Conservation (phyloP, 2,329 filamentous ascomycete genomes). For the Didymella lethalis region DNA sequence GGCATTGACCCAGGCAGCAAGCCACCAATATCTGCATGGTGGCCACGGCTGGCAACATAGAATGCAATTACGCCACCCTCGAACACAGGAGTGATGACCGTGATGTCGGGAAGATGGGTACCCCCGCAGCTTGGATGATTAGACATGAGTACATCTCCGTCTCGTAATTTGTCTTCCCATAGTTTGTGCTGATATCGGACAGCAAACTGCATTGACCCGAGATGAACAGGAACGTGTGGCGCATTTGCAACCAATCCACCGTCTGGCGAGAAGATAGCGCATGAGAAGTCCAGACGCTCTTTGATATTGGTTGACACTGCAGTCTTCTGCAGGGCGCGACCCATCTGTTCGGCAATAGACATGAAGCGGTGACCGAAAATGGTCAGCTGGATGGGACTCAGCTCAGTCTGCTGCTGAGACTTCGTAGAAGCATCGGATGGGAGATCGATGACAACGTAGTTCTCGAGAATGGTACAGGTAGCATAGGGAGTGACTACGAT, state of each 20-base stretch:
- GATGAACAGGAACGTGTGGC: conserved; percentile 10
- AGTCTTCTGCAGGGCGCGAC: conserved; percentile 7
- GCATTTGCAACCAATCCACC: conserved; percentile 9
- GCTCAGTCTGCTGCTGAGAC: not conserved
- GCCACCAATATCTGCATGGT: conserved; percentile 58
- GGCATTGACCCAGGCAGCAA: conserved; percentile 52
- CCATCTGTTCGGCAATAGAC: conserved; percentile 12
- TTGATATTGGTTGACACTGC: conserved; percentile 12
- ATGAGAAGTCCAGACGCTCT: conserved; percentile 10
- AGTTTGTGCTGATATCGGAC: conserved; percentile 52
- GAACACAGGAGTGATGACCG: conserved; percentile 54
- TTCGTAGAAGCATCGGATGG: conserved; percentile 2
- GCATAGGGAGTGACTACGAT: conserved; percentile 82
- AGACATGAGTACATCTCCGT: conserved; percentile 53
- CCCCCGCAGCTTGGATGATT: conserved; percentile 54
- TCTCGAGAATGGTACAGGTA: conserved; percentile 76
- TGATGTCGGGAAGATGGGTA: conserved; percentile 55
- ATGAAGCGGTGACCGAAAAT: conserved; percentile 14
- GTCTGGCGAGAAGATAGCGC: conserved; percentile 11
- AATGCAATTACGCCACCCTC: conserved; percentile 73
- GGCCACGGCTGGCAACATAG: conserved; percentile 54
- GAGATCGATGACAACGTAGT: conserved; percentile 70
- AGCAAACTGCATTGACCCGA: conserved; percentile 22
- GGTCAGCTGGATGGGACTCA: conserved; percentile 8
- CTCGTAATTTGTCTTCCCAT: conserved; percentile 46